Percentiles rank a stretch among this genome's conserved stretches.
phyloP scores from a whole-genome alignment of 768 basidiomycete genomes.

The Pilatotrama ljubarskyi region DNA sequence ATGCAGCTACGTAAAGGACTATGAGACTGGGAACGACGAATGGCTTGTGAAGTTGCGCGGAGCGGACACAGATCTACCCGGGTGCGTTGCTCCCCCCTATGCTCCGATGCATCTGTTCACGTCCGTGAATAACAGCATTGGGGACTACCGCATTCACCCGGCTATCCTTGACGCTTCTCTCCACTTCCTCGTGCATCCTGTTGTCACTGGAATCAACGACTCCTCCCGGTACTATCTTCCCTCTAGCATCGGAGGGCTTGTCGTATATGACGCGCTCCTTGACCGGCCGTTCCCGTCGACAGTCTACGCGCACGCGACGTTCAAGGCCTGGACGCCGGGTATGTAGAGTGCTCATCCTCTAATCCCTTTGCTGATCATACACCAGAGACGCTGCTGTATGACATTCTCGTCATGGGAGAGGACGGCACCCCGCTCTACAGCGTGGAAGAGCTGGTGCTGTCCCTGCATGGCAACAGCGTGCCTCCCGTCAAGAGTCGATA shows the following conservation, averaged over 20 bases:
- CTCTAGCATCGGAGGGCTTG: slow-evolving; percentile 23
- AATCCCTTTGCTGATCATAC: slow-evolving; percentile 16
- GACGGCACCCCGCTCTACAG: slow-evolving; percentile 28
- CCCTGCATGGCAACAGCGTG: slow-evolving; percentile 15
- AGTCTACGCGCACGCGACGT: slow-evolving; percentile 31
- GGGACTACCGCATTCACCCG: slow-evolving; percentile 36
- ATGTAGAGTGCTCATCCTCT: slow-evolving; percentile 3
- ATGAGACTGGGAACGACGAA: background rate
- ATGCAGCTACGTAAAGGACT: background rate
- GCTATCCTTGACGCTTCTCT: slow-evolving; percentile 41
- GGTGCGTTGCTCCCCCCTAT: background rate
- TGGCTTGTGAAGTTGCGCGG: slow-evolving; percentile 15
- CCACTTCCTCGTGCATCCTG: slow-evolving; percentile 34
- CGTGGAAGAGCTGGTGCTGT: slow-evolving; percentile 20
- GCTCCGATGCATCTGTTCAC: background rate
- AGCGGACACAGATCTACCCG: slow-evolving; percentile 16
- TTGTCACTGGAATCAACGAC: slow-evolving; percentile 34
- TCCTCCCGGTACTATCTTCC: slow-evolving; percentile 36
- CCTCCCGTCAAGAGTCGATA: slow-evolving; percentile 22
- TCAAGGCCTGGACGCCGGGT: slow-evolving; percentile 34
- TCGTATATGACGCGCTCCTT: slow-evolving; percentile 22
- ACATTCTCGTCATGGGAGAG: slow-evolving; percentile 31
- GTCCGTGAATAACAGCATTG: too few species aligned
- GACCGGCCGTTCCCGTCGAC: slow-evolving; percentile 18
- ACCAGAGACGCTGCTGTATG: slow-evolving; percentile 29